Evolutionary conservation across 495 filamentous ascomycete genomes (phyloP).

Genomic region (Daldinia loculata): DNA sequence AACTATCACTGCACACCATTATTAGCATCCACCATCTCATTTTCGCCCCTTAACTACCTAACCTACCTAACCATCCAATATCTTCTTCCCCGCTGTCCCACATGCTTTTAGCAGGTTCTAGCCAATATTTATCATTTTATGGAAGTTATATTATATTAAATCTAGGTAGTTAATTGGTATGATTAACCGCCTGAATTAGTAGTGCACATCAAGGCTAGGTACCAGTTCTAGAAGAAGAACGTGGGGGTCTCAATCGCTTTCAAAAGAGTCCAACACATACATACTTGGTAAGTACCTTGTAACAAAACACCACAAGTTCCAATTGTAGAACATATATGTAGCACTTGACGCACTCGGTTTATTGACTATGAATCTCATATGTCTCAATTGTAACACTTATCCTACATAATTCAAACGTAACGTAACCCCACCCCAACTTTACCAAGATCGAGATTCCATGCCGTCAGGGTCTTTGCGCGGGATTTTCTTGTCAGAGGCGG

Average conservation of each 20-base stretch:
- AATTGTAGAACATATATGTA: not conserved
- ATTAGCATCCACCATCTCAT: not conserved
- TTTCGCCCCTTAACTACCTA: not conserved
- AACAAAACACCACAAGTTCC: no score
- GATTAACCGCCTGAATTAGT: not conserved
- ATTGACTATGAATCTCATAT: not conserved
- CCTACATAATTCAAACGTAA: constrained; percentile 8
- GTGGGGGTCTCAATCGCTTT: not conserved
- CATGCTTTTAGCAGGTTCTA: constrained; percentile 17
- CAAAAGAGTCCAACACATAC: no score
- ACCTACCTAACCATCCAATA: constrained; percentile 31
- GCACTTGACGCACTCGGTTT: not conserved
- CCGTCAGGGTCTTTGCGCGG: constrained; percentile 21
- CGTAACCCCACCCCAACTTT: constrained; percentile 23
- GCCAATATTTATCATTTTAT: not conserved
- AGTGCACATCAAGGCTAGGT: not conserved
- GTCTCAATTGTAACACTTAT: not conserved
- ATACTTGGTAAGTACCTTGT: no score
- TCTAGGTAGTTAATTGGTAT: not conserved
- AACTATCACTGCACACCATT: constrained; percentile 5
- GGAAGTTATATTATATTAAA: not conserved
- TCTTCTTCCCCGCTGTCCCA: constrained; percentile 27
- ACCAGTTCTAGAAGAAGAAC: constrained; percentile 1
- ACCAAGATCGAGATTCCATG: constrained; percentile 15
- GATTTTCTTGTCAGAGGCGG: constrained; percentile 26